Percentiles rank a stretch among this genome's conserved stretches.
phyloP scores from a whole-genome alignment of 2,329 filamentous ascomycete species.

The Tolypocladium tropicale region DNA sequence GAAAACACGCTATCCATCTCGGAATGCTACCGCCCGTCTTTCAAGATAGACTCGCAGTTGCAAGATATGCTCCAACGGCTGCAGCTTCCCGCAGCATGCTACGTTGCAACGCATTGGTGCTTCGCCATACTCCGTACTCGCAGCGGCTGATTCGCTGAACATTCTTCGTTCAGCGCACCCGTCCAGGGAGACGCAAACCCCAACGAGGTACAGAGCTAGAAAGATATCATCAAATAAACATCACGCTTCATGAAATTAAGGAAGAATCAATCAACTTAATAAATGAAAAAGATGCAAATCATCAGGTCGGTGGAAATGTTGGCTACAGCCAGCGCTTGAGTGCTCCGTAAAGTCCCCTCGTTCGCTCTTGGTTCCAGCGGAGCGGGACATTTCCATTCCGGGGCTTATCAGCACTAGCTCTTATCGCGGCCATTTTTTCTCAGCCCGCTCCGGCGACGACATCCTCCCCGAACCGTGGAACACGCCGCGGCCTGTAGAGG shows the following conservation, averaged over 20 bases:
- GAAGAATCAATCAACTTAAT: not conserved
- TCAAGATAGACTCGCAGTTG: not conserved
- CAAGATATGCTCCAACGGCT: not conserved
- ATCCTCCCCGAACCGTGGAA: not conserved
- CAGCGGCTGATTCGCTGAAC: no score
- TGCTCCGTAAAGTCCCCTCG: no score
- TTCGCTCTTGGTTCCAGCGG: no score
- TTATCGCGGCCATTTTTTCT: slow-evolving; percentile 15
- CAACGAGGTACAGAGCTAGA: not conserved
- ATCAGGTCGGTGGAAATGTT: not conserved
- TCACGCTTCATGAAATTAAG: no score
- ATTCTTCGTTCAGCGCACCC: no score
- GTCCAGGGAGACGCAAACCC: not conserved
- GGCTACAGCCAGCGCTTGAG: no score
- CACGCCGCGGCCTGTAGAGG: not conserved
- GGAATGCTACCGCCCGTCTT: not conserved
- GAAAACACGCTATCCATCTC: not conserved
- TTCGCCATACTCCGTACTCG: no score
- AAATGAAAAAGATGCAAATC: not conserved
- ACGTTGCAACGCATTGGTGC: not conserved
- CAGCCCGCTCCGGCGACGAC: not conserved
- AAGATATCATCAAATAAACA: not conserved
- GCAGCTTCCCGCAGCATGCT: not conserved
- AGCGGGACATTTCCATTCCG: slow-evolving; percentile 4
- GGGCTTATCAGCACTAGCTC: slow-evolving; percentile 9